These are phyloP conservation scores for Vitis cinerea DNA, from an alignment of 164 flowering plant genomes.

Conservation along the genomic window DNA sequence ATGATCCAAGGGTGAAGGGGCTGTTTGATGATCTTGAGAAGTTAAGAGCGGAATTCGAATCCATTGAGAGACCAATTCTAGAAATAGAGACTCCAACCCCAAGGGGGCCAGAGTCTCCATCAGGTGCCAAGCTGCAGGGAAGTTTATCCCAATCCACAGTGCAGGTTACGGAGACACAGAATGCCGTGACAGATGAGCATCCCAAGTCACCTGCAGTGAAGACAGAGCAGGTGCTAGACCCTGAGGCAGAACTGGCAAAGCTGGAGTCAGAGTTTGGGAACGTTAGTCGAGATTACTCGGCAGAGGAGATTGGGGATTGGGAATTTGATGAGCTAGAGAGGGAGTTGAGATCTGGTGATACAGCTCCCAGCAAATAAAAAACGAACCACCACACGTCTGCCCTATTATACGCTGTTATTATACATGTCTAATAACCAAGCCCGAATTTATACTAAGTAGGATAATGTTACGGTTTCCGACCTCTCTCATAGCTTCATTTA, in stretches of 20 bases:
- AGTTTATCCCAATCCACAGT: constrained; percentile 15
- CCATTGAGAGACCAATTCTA: constrained; percentile 73
- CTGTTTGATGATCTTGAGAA: constrained; percentile 71
- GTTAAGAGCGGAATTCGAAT: constrained; percentile 68
- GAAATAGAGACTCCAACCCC: constrained; percentile 62
- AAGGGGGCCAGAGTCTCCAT: constrained; percentile 25
- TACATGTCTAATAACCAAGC: background rate
- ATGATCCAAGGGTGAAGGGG: constrained; percentile 59
- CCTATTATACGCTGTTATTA: background rate
- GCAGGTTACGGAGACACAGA: constrained; percentile 6
- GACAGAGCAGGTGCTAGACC: constrained; percentile 49
- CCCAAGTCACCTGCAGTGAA: constrained; percentile 18
- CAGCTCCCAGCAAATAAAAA: constrained; percentile 36
- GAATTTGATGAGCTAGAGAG: constrained; percentile 95
- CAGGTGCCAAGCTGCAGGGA: constrained; percentile 27
- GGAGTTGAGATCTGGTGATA: constrained; percentile 56
- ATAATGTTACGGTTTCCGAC: constrained; percentile 9
- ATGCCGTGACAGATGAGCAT: constrained; percentile 23
- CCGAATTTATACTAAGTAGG: constrained; percentile 5
- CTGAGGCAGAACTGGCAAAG: constrained; percentile 83
- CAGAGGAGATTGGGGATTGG: constrained; percentile 88
- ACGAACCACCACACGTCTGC: background rate
- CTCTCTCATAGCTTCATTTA: constrained; percentile 14
- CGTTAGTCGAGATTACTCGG: constrained; percentile 56
- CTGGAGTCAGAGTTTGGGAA: constrained; percentile 92